Conservation (phyloP, 1,139 yeast species). For the Hansenula anomala region DNA sequence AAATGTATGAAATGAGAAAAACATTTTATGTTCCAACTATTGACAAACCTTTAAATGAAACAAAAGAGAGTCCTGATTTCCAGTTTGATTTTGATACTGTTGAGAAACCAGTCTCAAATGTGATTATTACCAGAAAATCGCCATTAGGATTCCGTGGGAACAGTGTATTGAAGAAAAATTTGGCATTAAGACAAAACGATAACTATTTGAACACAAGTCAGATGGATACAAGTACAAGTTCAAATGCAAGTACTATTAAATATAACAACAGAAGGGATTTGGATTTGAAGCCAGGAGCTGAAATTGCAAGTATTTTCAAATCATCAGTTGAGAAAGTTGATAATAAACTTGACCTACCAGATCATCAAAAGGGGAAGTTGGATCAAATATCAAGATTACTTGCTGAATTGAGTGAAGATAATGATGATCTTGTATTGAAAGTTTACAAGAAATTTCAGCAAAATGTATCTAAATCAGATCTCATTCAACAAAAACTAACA, state of each 20-base stretch:
- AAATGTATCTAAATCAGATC: slow-evolving; percentile 2
- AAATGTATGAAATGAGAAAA: slow-evolving; percentile 1
- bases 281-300: not conserved
- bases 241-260: no score
- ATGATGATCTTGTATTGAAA: not conserved
- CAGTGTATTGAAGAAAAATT: slow-evolving; percentile 1
- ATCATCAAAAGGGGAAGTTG: not conserved
- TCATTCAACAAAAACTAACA: not conserved
- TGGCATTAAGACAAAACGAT: slow-evolving; percentile 5
- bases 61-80: slow-evolving; percentile 2
- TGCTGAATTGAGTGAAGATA: not conserved
- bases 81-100: slow-evolving; percentile 18
- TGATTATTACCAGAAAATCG: slow-evolving; percentile 13
- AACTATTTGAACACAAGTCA: no score
- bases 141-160: slow-evolving; percentile 10
- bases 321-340: not conserved
- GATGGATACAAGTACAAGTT: slow-evolving; percentile 1
- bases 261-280: no score
- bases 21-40: slow-evolving; percentile 16
- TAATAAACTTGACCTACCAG: not conserved
- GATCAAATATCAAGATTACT: not conserved
- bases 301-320: not conserved
- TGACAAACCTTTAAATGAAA: not conserved
- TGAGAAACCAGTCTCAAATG: slow-evolving; percentile 13
- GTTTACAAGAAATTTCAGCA: slow-evolving; percentile 2